These are phyloP conservation scores for Porcisia deanei DNA, from an alignment of 208 protist genomes.

Conservation along the genomic window DNA sequence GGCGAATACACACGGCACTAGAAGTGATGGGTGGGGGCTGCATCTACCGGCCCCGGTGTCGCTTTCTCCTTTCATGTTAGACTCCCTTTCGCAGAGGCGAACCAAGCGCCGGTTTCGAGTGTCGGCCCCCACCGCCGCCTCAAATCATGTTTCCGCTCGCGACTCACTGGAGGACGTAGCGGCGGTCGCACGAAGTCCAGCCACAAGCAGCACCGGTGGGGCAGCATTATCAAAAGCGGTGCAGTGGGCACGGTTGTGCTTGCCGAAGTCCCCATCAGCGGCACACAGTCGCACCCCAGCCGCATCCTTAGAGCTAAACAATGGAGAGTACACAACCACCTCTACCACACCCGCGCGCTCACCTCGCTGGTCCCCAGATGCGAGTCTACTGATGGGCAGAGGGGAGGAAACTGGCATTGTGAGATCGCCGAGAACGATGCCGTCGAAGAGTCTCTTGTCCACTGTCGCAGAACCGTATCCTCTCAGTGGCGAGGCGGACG, in stretches of 20 bases:
- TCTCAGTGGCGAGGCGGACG: background rate
- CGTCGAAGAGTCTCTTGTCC: background rate
- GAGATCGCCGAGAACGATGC: background rate
- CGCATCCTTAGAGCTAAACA: background rate
- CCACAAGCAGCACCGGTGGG: background rate
- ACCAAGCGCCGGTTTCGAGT: background rate
- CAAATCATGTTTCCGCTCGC: background rate
- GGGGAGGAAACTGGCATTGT: background rate
- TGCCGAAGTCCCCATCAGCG: background rate
- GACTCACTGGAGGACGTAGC: background rate
- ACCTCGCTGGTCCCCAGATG: background rate
- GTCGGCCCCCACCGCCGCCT: background rate
- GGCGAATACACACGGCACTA: background rate
- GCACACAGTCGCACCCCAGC: background rate
- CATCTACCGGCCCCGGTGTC: background rate
- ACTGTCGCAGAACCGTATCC: background rate
- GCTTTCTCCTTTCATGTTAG: background rate
- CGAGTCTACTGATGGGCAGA: background rate
- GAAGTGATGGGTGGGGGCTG: no score
- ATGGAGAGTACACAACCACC: background rate
- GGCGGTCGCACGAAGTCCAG: background rate
- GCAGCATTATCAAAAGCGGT: background rate
- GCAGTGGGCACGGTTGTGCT: background rate
- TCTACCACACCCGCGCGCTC: background rate
- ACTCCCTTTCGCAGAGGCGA: background rate